A percentile compares a stretch with the other conserved stretches of the same genome.
Evolutionary conservation across 2,329 filamentous ascomycete species (phyloP).

Genomic region (Fusarium robinianum): DNA sequence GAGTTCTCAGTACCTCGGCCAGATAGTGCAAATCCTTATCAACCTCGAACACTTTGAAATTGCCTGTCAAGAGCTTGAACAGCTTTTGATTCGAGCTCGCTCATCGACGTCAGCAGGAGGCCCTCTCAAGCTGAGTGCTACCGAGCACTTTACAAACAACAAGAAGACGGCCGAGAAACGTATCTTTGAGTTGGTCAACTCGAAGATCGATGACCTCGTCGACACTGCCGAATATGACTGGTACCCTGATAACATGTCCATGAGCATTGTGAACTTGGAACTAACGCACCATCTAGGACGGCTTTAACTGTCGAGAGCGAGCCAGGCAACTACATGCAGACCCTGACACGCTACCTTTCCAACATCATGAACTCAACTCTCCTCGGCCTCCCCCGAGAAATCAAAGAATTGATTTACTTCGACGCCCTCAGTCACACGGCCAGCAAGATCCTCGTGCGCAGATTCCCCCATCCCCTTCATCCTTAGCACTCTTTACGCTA

Average conservation of each 20-base stretch:
- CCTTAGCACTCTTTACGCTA: slow-evolving; percentile 7
- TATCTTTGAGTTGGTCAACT: slow-evolving; percentile 98
- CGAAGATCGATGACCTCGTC: slow-evolving; percentile 96
- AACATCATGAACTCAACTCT: slow-evolving; percentile 98
- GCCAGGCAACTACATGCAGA: slow-evolving; percentile 93
- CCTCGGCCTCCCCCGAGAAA: slow-evolving; percentile 88
- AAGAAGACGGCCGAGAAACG: slow-evolving; percentile 97
- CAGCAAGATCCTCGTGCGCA: slow-evolving; percentile 74
- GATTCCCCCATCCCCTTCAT: no score
- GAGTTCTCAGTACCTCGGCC: slow-evolving; percentile 89
- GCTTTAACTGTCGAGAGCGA: slow-evolving; percentile 65
- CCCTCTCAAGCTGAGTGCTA: slow-evolving; percentile 78
- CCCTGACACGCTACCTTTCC: slow-evolving; percentile 86
- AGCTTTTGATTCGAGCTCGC: slow-evolving; percentile 80
- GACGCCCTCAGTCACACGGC: slow-evolving; percentile 91
- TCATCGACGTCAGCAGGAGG: slow-evolving; percentile 81
- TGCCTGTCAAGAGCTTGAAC: slow-evolving; percentile 87
- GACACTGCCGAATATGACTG: slow-evolving; percentile 98
- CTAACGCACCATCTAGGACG: slow-evolving; percentile 46
- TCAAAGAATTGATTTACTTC: slow-evolving; percentile 98
- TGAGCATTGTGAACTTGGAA: background rate
- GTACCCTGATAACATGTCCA: slow-evolving; percentile 50
- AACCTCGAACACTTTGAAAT: slow-evolving; percentile 97
- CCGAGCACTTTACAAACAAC: slow-evolving; percentile 81
- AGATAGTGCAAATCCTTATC: slow-evolving; percentile 98